These are phyloP conservation scores for Rhypophila decipiens DNA, from an alignment of 495 filamentous ascomycete genomes.

Conservation along the genomic window DNA sequence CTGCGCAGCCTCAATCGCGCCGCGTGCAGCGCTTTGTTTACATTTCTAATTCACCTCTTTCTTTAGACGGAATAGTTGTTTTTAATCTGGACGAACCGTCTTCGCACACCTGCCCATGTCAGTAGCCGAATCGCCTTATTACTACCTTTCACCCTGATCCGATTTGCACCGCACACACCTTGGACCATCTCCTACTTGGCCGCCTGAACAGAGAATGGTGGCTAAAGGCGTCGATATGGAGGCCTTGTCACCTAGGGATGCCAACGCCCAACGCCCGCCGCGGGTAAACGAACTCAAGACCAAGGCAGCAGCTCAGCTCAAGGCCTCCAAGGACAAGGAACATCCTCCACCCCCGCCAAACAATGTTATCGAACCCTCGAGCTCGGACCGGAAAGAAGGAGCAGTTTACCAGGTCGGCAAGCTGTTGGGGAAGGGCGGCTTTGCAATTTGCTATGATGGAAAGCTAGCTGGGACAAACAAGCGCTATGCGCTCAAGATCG, in stretches of 20 bases:
- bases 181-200: neutral
- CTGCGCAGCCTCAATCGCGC: too few species aligned
- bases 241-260: slow-evolving; percentile 65
- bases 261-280: slow-evolving; percentile 49
- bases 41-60: too few species aligned
- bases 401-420: slow-evolving; percentile 77
- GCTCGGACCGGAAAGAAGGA: slow-evolving; percentile 54
- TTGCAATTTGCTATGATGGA: slow-evolving; percentile 84
- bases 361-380: slow-evolving; percentile 65
- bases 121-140: too few species aligned
- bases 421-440: slow-evolving; percentile 87
- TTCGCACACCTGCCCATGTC: too few species aligned
- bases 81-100: too few species aligned
- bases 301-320: slow-evolving; percentile 47
- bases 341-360: slow-evolving; percentile 72
- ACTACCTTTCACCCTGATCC: too few species aligned
- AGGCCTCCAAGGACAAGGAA: slow-evolving; percentile 56
- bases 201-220: slow-evolving; percentile 17
- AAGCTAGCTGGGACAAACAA: slow-evolving; percentile 57
- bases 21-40: too few species aligned
- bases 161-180: neutral
- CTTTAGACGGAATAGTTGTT: too few species aligned
- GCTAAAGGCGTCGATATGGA: slow-evolving; percentile 52
- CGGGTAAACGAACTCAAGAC: slow-evolving; percentile 47
- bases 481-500: slow-evolving; percentile 81